These are phyloP conservation scores for Zygosaccharomyces kombuchaensis DNA, from an alignment of 805 yeast genomes.

Conservation along the genomic window DNA sequence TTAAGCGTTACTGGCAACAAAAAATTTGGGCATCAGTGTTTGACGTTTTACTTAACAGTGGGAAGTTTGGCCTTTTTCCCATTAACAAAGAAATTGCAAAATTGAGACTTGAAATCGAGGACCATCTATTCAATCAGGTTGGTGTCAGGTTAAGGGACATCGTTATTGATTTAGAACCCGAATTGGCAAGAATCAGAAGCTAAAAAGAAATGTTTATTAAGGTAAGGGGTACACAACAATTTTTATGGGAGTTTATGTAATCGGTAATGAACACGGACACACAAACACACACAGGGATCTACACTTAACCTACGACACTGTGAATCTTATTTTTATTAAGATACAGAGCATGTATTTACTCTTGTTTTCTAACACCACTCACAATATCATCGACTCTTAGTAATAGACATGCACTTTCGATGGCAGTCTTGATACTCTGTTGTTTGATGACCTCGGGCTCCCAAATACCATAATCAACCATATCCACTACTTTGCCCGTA, in stretches of 20 bases:
- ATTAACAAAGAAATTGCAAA: conserved; percentile 29
- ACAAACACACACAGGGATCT: conserved; percentile 1
- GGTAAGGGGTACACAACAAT: not conserved
- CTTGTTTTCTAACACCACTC: conserved; percentile 76
- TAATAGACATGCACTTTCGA: conserved; percentile 92
- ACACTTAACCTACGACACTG: not conserved
- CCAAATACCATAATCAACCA: conserved; percentile 96
- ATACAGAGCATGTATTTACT: conserved; percentile 11
- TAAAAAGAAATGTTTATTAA: conserved; percentile 2
- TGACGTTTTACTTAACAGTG: conserved; percentile 59
- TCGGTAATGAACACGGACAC: not conserved
- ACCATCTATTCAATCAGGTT: conserved; percentile 11
- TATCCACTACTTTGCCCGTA: conserved; percentile 87
- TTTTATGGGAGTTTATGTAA: conserved; percentile 9
- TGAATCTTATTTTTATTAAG: not conserved
- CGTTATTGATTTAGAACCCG: conserved; percentile 38
- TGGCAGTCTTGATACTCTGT: conserved; percentile 95
- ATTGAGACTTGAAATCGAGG: conserved; percentile 14
- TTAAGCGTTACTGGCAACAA: conserved; percentile 73
- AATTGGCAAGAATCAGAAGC: conserved; percentile 15
- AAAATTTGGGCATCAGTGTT: conserved; percentile 69
- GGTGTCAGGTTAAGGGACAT: conserved; percentile 31
- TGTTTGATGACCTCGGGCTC: conserved; percentile 98
- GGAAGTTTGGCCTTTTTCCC: conserved; percentile 38
- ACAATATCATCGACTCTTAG: conserved; percentile 97